Evolutionary conservation across 441 rosid species (phyloP).

Genomic region (Kokia cookei): DNA sequence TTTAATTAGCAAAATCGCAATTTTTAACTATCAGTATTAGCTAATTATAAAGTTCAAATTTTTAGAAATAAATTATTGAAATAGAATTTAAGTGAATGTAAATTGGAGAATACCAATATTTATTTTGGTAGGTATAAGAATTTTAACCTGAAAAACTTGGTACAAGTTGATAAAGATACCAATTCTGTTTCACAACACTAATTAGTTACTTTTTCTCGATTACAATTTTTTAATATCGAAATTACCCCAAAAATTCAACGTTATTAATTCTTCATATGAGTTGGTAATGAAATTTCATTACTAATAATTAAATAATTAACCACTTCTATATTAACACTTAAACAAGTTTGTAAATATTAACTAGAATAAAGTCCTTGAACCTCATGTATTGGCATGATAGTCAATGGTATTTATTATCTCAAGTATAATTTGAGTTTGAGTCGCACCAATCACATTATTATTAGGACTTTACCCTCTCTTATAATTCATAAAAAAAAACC

Average conservation of each 20-base stretch:
- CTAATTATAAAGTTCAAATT: conserved; percentile 18
- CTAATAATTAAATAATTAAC: not conserved
- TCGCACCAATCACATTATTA: too few relatives aligned
- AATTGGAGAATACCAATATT: conserved; percentile 7
- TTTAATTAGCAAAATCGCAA: conserved; percentile 28
- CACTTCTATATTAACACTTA: not conserved
- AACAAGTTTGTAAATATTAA: not conserved
- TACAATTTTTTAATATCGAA: conserved; percentile 4
- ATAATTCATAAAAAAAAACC: too few relatives aligned
- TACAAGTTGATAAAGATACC: conserved; percentile 26
- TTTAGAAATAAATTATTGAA: conserved; percentile 26
- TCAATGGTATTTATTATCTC: too few relatives aligned
- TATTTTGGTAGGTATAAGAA: conserved; percentile 32
- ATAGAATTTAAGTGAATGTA: conserved; percentile 20
- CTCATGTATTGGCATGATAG: too few relatives aligned
- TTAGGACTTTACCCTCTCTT: too few relatives aligned
- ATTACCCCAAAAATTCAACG: not conserved
- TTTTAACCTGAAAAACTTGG: too few relatives aligned
- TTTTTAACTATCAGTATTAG: conserved; percentile 20
- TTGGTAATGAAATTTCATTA: not conserved
- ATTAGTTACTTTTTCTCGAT: conserved; percentile 60
- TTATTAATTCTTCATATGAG: not conserved
- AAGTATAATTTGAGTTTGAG: too few relatives aligned
- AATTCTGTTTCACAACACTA: conserved; percentile 78
- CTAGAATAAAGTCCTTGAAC: not conserved